These are phyloP conservation scores for Pseudozyma sp. DNA, from an alignment of 1,284 basidiomycete genomes.

Conservation along the genomic window DNA sequence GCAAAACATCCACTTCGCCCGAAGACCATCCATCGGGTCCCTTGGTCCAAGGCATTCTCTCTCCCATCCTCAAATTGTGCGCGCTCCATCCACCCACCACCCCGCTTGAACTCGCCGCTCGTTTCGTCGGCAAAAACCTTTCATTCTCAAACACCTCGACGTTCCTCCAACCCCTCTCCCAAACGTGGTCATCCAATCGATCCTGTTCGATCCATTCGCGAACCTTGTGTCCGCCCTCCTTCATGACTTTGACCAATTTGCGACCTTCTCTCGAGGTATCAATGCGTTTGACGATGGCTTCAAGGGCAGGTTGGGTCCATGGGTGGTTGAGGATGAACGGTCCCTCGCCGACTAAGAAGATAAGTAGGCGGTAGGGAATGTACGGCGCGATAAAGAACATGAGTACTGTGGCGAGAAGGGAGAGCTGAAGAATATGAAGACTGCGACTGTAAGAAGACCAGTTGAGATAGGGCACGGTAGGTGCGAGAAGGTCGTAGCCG, in stretches of 20 bases:
- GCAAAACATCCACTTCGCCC: slow-evolving; percentile 49
- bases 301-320: slow-evolving; percentile 62
- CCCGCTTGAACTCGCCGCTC: slow-evolving; percentile 30
- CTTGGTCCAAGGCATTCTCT: slow-evolving; percentile 63
- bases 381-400: slow-evolving; percentile 63
- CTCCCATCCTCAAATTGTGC: slow-evolving; percentile 47
- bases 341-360: slow-evolving; percentile 65
- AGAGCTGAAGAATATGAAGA: slow-evolving; percentile 61
- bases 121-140: slow-evolving; percentile 32
- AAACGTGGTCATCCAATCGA: slow-evolving; percentile 61
- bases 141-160: slow-evolving; percentile 67
- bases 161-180: slow-evolving; percentile 64
- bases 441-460: slow-evolving; percentile 67
- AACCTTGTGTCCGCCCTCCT: slow-evolving; percentile 42
- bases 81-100: slow-evolving; percentile 50
- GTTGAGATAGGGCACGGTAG: slow-evolving; percentile 65
- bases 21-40: slow-evolving; percentile 62
- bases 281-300: slow-evolving; percentile 46
- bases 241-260: slow-evolving; percentile 39
- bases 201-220: slow-evolving; percentile 65
- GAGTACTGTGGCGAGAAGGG: slow-evolving; percentile 58
- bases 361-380: slow-evolving; percentile 59
- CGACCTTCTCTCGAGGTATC: slow-evolving; percentile 38
- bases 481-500: slow-evolving; percentile 63
- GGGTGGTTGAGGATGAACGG: slow-evolving; percentile 66